A percentile compares a stretch with the other conserved stretches of the same genome.
phyloP scores from a whole-genome alignment of 805 yeast species.

The Spathaspora arborariae region DNA sequence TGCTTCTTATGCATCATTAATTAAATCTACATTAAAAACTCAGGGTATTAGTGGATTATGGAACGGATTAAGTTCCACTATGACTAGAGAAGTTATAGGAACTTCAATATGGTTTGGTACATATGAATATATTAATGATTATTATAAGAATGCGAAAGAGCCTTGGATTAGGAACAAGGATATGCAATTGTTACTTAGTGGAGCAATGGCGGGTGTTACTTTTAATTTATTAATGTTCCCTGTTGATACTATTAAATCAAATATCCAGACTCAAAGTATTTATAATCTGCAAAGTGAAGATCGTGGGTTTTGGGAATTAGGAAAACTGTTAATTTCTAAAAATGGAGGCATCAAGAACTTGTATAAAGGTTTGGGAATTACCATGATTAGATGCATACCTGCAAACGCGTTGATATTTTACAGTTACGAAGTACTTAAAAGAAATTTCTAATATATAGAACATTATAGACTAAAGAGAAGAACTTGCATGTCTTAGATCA shows the following conservation, averaged over 20 bases:
- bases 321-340: slow-evolving; percentile 11
- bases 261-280: slow-evolving; percentile 64
- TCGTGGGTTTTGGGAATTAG: slow-evolving; percentile 6
- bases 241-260: slow-evolving; percentile 84
- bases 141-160: slow-evolving; percentile 26
- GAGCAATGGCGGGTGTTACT: slow-evolving; percentile 82
- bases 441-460: slow-evolving; percentile 14
- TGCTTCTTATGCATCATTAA: slow-evolving; percentile 23
- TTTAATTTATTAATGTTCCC: slow-evolving; percentile 83
- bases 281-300: slow-evolving; percentile 10
- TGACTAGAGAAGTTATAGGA: slow-evolving; percentile 81
- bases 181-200: slow-evolving; percentile 63
- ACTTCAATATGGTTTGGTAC: slow-evolving; percentile 94
- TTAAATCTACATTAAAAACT: slow-evolving; percentile 36
- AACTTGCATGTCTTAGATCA: slow-evolving; percentile 43
- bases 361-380: slow-evolving; percentile 82
- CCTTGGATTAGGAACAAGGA: slow-evolving; percentile 29
- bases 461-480: slow-evolving; percentile 9
- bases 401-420: slow-evolving; percentile 86
- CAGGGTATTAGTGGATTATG: slow-evolving; percentile 74
- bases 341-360: slow-evolving; percentile 67
- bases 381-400: slow-evolving; percentile 78
- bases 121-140: slow-evolving; percentile 54
- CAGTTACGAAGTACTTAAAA: slow-evolving; percentile 63
- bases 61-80: slow-evolving; percentile 83